Percentiles rank a stretch among this genome's conserved stretches.
These are phyloP conservation scores for Isatis tinctoria DNA, from an alignment of 345 rosid species.

Conservation along the genomic window DNA sequence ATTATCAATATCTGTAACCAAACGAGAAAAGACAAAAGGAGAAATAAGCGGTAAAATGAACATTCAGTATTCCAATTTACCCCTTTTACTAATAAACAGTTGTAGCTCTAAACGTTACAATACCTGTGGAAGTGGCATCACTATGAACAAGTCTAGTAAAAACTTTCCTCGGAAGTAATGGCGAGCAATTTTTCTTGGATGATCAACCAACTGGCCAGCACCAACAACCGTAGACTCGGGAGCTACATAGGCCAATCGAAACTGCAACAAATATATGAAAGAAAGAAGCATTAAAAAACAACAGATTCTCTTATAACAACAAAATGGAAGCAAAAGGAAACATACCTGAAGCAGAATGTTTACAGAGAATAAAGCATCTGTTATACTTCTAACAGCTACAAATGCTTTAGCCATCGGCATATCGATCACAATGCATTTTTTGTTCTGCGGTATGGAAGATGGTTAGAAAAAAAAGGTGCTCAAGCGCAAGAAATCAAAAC, in stretches of 20 bases:
- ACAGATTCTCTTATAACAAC: background rate
- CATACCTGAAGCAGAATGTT: constrained; percentile 84
- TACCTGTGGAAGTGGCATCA: constrained; percentile 88
- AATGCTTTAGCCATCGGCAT: constrained; percentile 42
- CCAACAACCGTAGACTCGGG: constrained; percentile 47
- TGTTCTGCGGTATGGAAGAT: constrained; percentile 34
- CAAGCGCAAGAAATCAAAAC: constrained; percentile 3
- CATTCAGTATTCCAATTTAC: background rate
- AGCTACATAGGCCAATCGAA: constrained; percentile 54
- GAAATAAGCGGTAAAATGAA: background rate
- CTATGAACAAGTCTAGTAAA: constrained; percentile 52
- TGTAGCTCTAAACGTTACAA: constrained; percentile 27
- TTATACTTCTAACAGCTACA: constrained; percentile 50
- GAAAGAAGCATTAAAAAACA: background rate
- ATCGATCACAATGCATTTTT: constrained; percentile 52
- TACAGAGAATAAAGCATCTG: constrained; percentile 60
- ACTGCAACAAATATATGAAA: constrained; percentile 41
- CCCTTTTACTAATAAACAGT: background rate
- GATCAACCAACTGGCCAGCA: constrained; percentile 83
- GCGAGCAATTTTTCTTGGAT: constrained; percentile 64
- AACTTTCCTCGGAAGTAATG: constrained; percentile 57
- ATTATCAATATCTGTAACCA: constrained; percentile 31
- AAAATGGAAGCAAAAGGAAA: background rate
- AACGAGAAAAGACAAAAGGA: background rate
- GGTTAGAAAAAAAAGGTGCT: background rate